These are phyloP conservation scores for Torrubiella hemipterigena DNA, from an alignment of 2,329 filamentous ascomycete species.

Conservation along the genomic window DNA sequence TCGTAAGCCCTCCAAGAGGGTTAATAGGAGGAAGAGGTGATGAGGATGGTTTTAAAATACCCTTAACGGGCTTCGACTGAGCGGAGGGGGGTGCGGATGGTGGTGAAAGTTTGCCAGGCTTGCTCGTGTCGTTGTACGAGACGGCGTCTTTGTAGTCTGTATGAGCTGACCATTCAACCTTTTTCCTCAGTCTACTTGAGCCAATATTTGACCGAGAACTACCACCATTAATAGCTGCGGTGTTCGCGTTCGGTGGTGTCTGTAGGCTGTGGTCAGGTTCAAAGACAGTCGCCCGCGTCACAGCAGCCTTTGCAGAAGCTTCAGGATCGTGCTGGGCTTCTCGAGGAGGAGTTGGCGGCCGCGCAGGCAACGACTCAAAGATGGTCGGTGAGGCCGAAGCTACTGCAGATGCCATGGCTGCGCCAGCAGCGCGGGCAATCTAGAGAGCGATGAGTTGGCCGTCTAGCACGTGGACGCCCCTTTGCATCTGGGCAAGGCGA, in stretches of 20 bases:
- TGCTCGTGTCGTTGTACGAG: conserved; percentile 26
- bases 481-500: too few relatives aligned
- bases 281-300: conserved; percentile 22
- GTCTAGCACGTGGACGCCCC: too few relatives aligned
- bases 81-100: conserved; percentile 25
- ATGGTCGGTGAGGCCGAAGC: conserved; percentile 20
- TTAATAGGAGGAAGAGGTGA: conserved; percentile 33
- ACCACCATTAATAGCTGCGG: conserved; percentile 28
- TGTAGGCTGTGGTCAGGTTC: conserved; percentile 29
- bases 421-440: conserved; percentile 25
- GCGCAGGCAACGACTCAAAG: conserved; percentile 41
- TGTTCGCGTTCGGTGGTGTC: conserved; percentile 39
- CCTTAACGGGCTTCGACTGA: conserved; percentile 38
- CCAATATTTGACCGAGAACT: conserved; percentile 28
- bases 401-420: conserved; percentile 29
- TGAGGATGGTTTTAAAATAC: conserved; percentile 66
- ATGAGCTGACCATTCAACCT: conserved; percentile 43
- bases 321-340: conserved; percentile 31
- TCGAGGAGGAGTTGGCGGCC: conserved; percentile 58
- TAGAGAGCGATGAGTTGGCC: conserved; percentile 18
- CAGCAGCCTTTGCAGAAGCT: conserved; percentile 20
- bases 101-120: conserved; percentile 25
- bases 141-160: conserved; percentile 46
- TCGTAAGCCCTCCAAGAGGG: conserved; percentile 27
- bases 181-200: conserved; percentile 35